Evolutionary conservation across 2,329 filamentous ascomycete species (phyloP), one percentile per base, ranked within the genome.

Genomic region (Coniochaeta hoffmannii): DNA sequence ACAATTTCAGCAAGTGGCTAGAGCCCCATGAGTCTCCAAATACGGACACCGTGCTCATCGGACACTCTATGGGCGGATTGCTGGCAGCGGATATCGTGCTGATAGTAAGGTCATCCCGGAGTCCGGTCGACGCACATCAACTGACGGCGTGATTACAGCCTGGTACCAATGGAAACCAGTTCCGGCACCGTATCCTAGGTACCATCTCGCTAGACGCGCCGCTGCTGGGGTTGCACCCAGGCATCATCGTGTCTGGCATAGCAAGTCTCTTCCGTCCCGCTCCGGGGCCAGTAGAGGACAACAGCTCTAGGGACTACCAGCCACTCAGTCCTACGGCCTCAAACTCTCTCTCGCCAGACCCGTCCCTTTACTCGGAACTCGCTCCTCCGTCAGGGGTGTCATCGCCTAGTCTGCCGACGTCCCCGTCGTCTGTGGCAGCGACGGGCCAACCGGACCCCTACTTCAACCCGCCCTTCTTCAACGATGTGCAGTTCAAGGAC

Each of bases 31-130:
- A 93, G 68, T 82, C 82, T 28, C 73, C 78, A 4, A 80, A 76
- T 19, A 91, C 90, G 1, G 92, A 97, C 73, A 78, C 95, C 2
- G 77, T 97, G 19, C 76, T 97, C 3, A 75, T 96, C 2, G 91
- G 92, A 1, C 92, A 96, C 69, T 95, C 89, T 41, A 93, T 97
- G 84, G 92, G 92, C 15, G 92, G 92, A 1, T 76, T 97, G 24
- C 70, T 97, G 26, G 83, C 88, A 26, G 89, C 89, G 1, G 92
- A 97, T 63, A 81, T 95, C 26, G 84, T 83, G 2, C 73, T 96
- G 46, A 79, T 88, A 68, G 79, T 78, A 64, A 64, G 71, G 34
- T 19, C 11, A 10, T 26, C 32, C 17, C 19, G 26, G 36, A 31
- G 19, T 28, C 17, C 14, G 22, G 11, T 28, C 3, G 2, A 14